These are phyloP conservation scores for Yamadazyma kitorensis DNA, from an alignment of 805 yeast genomes.

Conservation along the genomic window DNA sequence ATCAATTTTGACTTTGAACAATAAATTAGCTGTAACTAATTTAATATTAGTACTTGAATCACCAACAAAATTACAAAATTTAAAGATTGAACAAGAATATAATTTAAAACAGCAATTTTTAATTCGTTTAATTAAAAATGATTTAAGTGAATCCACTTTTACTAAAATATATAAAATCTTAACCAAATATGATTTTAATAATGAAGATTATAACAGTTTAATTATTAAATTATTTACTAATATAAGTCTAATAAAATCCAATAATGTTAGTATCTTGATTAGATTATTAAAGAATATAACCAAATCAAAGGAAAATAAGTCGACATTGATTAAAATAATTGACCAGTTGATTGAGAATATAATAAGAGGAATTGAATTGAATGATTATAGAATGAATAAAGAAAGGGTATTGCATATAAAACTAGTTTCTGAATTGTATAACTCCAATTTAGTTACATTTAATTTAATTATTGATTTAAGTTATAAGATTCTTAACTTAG, in stretches of 20 bases:
- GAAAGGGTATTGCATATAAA: conserved; percentile 58
- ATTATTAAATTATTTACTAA: conserved; percentile 46
- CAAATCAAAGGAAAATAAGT: conserved; percentile 26
- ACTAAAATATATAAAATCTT: conserved; percentile 24
- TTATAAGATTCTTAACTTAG: conserved; percentile 58
- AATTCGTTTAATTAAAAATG: conserved; percentile 46
- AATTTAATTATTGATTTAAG: conserved; percentile 49
- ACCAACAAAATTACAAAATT: conserved; percentile 30
- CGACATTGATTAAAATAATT: conserved; percentile 45
- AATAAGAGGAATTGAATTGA: conserved; percentile 60
- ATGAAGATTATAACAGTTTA: conserved; percentile 28
- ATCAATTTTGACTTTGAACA: conserved; percentile 48
- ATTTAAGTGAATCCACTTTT: conserved; percentile 38
- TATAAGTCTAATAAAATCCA: conserved; percentile 62
- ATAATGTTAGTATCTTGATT: conserved; percentile 26
- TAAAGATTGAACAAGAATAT: conserved; percentile 6
- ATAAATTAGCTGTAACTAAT: conserved; percentile 57
- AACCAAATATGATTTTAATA: conserved; percentile 47
- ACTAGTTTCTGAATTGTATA: conserved; percentile 58
- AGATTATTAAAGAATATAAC: conserved; percentile 14
- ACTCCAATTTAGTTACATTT: conserved; percentile 44
- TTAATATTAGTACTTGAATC: conserved; percentile 56
- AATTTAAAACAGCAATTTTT: conserved; percentile 31
- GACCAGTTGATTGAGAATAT: conserved; percentile 68
- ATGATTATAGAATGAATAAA: conserved; percentile 58